Percentiles rank a stretch among this genome's conserved stretches.
Evolutionary conservation across 495 filamentous ascomycete genomes (phyloP).

Genomic region (Daldinia concentrica): DNA sequence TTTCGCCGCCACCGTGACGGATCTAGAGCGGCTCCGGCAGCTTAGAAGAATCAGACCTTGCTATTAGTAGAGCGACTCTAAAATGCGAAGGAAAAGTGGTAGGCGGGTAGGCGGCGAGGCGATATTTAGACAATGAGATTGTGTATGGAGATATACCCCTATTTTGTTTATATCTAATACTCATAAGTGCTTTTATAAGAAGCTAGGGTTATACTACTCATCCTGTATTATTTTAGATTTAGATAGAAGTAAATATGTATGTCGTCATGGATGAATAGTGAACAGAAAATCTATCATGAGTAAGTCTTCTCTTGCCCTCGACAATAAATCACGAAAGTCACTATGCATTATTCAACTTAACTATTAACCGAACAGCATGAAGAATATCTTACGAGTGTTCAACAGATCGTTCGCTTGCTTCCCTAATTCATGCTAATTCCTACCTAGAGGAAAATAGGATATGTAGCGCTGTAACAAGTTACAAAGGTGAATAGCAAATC

Average conservation of each 20-base stretch:
- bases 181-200: not conserved
- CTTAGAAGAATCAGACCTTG: not conserved
- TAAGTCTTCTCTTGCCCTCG: not conserved
- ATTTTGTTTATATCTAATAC: not conserved
- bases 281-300: not conserved
- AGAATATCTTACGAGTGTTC: not conserved
- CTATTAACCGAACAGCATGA: not conserved
- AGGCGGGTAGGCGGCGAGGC: not conserved
- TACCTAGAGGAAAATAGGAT: not conserved
- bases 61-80: not conserved
- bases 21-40: not conserved
- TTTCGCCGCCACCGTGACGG: not conserved
- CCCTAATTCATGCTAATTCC: constrained; percentile 4
- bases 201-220: not conserved
- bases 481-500: not conserved
- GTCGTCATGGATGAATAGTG: not conserved
- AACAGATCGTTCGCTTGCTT: constrained; percentile 9
- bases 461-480: constrained; percentile 3
- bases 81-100: not conserved
- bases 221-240: too few relatives aligned
- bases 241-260: not conserved
- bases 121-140: not conserved
- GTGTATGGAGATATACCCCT: not conserved
- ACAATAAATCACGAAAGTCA: not conserved
- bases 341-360: not conserved